Conservation (phyloP, 1,284 basidiomycete genomes). For the Rhodotorula sp. region DNA sequence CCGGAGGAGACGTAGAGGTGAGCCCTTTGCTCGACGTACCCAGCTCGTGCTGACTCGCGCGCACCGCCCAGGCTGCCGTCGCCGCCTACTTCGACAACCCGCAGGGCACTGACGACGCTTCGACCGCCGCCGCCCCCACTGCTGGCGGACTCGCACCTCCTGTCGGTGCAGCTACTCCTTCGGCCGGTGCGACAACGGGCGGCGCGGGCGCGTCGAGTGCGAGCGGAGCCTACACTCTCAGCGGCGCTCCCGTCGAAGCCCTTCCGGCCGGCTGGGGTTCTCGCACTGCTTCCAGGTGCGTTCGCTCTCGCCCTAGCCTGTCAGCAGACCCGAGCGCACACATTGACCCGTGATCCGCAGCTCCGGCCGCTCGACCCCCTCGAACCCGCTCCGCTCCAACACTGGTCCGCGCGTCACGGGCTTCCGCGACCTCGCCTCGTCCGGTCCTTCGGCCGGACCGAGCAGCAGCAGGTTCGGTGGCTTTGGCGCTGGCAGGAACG, state of each 20-base stretch:
- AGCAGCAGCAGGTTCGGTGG: constrained; percentile 17
- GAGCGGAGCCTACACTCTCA: constrained; percentile 47
- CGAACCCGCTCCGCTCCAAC: constrained; percentile 31
- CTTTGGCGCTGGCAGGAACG: constrained; percentile 39
- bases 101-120: constrained; percentile 18
- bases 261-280: constrained; percentile 43
- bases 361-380: constrained; percentile 24
- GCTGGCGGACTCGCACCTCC: neutral
- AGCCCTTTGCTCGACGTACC: neutral
- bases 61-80: constrained; percentile 46
- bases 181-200: neutral
- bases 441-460: constrained; percentile 15
- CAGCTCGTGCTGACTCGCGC: neutral
- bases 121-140: neutral
- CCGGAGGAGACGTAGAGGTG: constrained; percentile 49
- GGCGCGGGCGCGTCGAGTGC: neutral
- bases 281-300: neutral
- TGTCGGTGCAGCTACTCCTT: neutral
- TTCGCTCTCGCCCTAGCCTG: neutral
- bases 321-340: neutral
- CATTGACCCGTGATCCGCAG: constrained; percentile 2
- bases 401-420: constrained; percentile 48
- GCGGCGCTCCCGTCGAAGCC: constrained; percentile 48
- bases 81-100: constrained; percentile 50
- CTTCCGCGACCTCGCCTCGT: constrained; percentile 48